phyloP scores from a whole-genome alignment of 495 filamentous ascomycete genomes.

The Neurospora sp. region DNA sequence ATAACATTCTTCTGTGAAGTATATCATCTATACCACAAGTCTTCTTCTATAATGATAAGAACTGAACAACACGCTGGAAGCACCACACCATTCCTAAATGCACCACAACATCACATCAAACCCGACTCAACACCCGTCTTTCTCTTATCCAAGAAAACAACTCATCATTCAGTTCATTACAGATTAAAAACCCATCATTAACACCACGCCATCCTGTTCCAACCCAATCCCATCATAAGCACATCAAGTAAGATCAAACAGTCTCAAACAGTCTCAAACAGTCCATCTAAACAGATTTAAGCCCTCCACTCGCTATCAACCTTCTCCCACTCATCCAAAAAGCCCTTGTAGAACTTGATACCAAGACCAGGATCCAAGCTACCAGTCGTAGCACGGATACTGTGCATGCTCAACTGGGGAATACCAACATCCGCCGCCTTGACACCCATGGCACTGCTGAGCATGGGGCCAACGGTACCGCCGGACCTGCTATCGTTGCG shows the following conservation, averaged over 20 bases:
- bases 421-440: conserved; percentile 84
- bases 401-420: conserved; percentile 91
- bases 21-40: background rate
- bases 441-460: conserved; percentile 70
- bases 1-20: background rate
- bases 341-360: conserved; percentile 78
- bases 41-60: background rate
- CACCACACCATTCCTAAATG: background rate
- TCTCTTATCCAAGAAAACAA: background rate
- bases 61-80: background rate
- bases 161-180: background rate
- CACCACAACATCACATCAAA: background rate
- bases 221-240: background rate
- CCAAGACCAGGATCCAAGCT: conserved; percentile 80
- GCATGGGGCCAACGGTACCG: conserved; percentile 92
- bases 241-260: background rate
- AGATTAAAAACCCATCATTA: background rate
- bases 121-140: background rate
- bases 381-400: conserved; percentile 83
- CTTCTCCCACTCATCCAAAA: conserved; percentile 78
- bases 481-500: conserved; percentile 80
- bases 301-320: conserved; percentile 70
- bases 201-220: background rate
- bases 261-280: background rate
- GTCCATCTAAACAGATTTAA: background rate